phyloP scores from a whole-genome alignment of 441 rosid species.

The Populus hybrid region DNA sequence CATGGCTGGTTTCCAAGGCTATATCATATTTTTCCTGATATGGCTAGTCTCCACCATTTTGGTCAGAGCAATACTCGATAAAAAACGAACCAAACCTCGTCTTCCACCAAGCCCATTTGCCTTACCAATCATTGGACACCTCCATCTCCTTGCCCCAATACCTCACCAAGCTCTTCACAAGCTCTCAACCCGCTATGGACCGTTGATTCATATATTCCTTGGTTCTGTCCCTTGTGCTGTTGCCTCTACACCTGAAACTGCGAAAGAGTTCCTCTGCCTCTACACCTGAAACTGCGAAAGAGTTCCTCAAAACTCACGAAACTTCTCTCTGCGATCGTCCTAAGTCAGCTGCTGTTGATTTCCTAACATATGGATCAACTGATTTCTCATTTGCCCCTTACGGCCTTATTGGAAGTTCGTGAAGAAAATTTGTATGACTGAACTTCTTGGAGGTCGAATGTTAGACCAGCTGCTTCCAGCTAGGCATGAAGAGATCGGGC shows the following conservation, averaged over 20 bases:
- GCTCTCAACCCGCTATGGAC: conserved; percentile 48
- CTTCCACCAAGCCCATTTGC: conserved; percentile 55
- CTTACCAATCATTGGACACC: conserved; percentile 60
- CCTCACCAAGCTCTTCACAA: conserved; percentile 63
- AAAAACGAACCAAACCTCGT: conserved; percentile 8
- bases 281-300: conserved; percentile 48
- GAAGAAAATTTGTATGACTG: conserved; percentile 46
- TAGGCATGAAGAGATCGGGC: conserved; percentile 31
- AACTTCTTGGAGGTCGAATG: conserved; percentile 40
- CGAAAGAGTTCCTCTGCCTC: too few species aligned
- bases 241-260: conserved; percentile 51
- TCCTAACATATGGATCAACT: conserved; percentile 44
- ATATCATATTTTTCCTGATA: conserved; percentile 23
- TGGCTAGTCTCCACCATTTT: too few species aligned
- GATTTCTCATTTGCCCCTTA: conserved; percentile 46
- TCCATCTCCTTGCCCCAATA: conserved; percentile 54
- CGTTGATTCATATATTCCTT: conserved; percentile 45
- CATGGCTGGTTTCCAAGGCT: conserved; percentile 37
- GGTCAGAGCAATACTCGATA: conserved; percentile 29
- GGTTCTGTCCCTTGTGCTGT: conserved; percentile 55
- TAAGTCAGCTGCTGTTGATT: conserved; percentile 28
- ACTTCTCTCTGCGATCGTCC: conserved; percentile 38
- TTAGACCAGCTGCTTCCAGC: conserved; percentile 33
- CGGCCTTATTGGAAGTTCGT: conserved; percentile 62
- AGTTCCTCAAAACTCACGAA: conserved; percentile 54